Base-by-base conservation (phyloP, 1,139 yeast species). In the Candida smagusa region DNA sequence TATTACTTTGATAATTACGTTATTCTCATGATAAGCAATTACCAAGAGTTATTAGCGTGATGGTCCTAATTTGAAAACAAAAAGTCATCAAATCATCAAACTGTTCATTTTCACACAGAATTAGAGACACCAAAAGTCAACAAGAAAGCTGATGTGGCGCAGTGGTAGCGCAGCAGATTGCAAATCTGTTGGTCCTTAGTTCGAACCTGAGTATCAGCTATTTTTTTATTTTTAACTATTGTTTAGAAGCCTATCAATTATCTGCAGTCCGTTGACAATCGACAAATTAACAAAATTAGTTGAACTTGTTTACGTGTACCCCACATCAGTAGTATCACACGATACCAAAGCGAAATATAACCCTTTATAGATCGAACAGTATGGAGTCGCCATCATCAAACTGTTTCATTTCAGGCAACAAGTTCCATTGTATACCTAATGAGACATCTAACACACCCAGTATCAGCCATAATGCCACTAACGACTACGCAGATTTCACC, bases 131-230 rank as follows among this genome's bases (percentile, higher is more conserved):
- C 4, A 6, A 24, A 24, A 12, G 3, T 27, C 33, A 11, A 9
- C 28, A 35, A 48, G 31, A 16, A 30, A 49, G 84, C 83, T 76
- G 76, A 81, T 74, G 69, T 81, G 86, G 87, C 87, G 85, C 86
- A 81, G 87, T 77, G 87, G 87, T 81, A 81, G 86, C 86, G 88
- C 86, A 81, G 85, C 84, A 81, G 87, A 81, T 81, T 81, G 87
- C 88, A 81, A 81, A 81, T 81, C 87, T 81, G 84, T 79, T 80
- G 86, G 87, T 81, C 87, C 84, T 77, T 74, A 79, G 88, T 81
- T 81, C 88, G 78, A 81, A 58, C 77, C 88, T 79, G 87, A 77
- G 84, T 73, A 76, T 82, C 77, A 80, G 86, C 87, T 80, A 41
- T 31, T 41, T 47, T 56, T 53, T 57, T 56, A 47, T 35, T 30